These are phyloP conservation scores for Lepidium sativum DNA, from an alignment of 345 rosid genomes.

Conservation along the genomic window DNA sequence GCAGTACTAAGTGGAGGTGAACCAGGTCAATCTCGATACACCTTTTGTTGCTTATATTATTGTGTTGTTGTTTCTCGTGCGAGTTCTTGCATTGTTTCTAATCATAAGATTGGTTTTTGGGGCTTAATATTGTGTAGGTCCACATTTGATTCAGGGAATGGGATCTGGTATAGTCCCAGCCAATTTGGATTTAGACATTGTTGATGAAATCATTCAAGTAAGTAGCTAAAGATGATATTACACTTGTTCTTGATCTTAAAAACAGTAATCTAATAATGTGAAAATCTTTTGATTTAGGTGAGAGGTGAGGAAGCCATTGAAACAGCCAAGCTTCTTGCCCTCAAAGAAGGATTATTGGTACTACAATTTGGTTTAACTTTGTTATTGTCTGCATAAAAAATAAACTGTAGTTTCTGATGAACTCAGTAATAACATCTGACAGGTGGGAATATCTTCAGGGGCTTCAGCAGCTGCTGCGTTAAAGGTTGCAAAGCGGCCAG, in stretches of 20 bases:
- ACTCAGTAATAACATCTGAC: not conserved
- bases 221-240: not conserved
- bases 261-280: not conserved
- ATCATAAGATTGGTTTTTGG: not conserved
- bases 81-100: not conserved
- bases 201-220: slow-evolving; percentile 79
- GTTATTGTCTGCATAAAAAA: not conserved
- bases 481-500: slow-evolving; percentile 50
- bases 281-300: slow-evolving; percentile 23
- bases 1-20: slow-evolving; percentile 28
- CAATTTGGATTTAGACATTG: slow-evolving; percentile 51
- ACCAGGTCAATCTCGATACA: not conserved
- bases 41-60: no score
- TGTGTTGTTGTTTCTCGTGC: no score
- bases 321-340: slow-evolving; percentile 43
- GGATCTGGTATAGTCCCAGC: slow-evolving; percentile 77
- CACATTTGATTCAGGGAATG: slow-evolving; percentile 56
- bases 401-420: not conserved
- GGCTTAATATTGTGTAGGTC: slow-evolving; percentile 24
- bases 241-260: not conserved
- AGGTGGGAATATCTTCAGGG: slow-evolving; percentile 70
- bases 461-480: slow-evolving; percentile 57
- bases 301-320: slow-evolving; percentile 43
- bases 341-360: slow-evolving; percentile 55
- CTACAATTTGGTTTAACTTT: not conserved